These are phyloP conservation scores for Plasmodium gonderi DNA, from an alignment of 169 alveolate species.

Conservation along the genomic window DNA sequence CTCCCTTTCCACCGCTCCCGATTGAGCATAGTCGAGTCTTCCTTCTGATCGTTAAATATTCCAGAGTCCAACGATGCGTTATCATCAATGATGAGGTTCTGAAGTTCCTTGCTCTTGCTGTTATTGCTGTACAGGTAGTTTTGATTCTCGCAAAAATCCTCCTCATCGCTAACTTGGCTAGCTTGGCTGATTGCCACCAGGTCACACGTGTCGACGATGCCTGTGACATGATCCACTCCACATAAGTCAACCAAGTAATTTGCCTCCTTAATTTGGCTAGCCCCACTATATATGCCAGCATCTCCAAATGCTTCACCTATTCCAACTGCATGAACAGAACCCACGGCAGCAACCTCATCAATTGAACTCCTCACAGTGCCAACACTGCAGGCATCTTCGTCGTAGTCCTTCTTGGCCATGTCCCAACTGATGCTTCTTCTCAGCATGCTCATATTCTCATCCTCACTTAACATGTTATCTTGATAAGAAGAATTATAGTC, in stretches of 20 bases:
- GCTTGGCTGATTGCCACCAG: not conserved
- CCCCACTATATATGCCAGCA: not conserved
- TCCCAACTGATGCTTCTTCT: slow-evolving; percentile 6
- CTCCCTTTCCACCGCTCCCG: not conserved
- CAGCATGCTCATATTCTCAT: not conserved
- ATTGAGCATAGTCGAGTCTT: not conserved
- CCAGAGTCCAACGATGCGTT: not conserved
- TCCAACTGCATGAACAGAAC: too few relatives aligned
- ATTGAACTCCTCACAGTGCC: not conserved
- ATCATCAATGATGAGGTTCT: slow-evolving; percentile 22
- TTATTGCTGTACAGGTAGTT: slow-evolving; percentile 16
- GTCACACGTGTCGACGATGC: not conserved
- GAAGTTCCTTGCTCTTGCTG: slow-evolving; percentile 4
- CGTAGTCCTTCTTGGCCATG: not conserved
- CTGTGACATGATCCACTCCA: not conserved
- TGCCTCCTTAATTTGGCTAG: not conserved
- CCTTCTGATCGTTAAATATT: not conserved
- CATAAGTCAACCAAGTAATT: not conserved
- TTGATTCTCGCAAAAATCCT: not conserved
- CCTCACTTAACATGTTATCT: slow-evolving; percentile 28
- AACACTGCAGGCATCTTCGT: not conserved
- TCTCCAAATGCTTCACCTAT: not conserved
- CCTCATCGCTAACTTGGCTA: not conserved
- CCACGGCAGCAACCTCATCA: not conserved
- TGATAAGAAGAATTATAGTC: slow-evolving; percentile 38